These are phyloP conservation scores for Eucalyptus regnans DNA, from an alignment of 345 rosid genomes.

Conservation along the genomic window DNA sequence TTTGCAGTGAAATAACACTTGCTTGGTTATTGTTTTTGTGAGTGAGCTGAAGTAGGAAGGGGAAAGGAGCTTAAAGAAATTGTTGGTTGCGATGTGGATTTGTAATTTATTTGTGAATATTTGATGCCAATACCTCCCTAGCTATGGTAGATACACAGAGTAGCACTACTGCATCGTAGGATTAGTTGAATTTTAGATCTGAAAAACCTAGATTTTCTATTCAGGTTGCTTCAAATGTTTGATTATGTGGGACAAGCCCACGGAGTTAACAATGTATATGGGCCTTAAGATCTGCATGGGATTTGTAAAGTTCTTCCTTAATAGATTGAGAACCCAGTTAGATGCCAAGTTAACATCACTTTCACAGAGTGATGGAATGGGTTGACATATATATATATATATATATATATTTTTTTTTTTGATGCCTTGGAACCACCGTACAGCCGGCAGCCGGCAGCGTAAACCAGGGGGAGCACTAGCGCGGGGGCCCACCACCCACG, in stretches of 20 bases:
- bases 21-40: neutral
- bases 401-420: too few relatives aligned
- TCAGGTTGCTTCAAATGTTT: neutral
- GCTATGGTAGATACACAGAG: neutral
- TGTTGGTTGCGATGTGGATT: neutral
- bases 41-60: neutral
- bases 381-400: neutral
- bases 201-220: neutral
- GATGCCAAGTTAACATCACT: neutral
- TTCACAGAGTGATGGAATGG: neutral
- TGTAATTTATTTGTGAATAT: neutral
- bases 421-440: too few relatives aligned
- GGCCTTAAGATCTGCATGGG: neutral
- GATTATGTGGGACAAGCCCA: neutral
- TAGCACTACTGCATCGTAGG: neutral
- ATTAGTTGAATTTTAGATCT: neutral
- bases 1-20: neutral
- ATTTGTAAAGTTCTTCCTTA: neutral
- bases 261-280: neutral
- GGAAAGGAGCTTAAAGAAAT: neutral
- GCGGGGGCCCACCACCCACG: too few relatives aligned
- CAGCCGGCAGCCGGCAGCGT: too few relatives aligned
- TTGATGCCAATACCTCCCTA: neutral
- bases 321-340: neutral
- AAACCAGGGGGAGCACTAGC: too few relatives aligned